Evolutionary conservation across 2,329 filamentous ascomycete genomes (phyloP).

Genomic region (Exophiala bonariae): DNA sequence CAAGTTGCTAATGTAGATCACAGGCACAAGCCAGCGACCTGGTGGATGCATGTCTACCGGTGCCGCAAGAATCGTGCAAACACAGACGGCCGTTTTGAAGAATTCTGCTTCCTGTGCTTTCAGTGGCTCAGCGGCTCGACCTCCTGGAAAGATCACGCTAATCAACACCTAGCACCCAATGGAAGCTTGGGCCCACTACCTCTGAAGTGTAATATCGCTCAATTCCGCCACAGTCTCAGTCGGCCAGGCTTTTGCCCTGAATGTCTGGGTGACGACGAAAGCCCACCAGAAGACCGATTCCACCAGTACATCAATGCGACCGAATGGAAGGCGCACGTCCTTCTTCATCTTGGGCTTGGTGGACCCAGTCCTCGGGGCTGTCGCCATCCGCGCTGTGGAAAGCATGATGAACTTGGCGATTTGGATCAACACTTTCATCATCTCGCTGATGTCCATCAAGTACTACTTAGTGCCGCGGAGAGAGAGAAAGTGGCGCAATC

Average conservation of each 20-base stretch:
- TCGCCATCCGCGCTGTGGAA: conserved; percentile 2
- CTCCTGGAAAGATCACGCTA: not conserved
- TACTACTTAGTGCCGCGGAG: conserved; percentile 2
- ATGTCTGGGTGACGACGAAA: conserved; percentile 2
- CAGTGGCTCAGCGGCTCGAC: not conserved
- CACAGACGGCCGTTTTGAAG: not conserved
- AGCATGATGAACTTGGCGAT: not conserved
- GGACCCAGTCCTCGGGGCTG: not conserved
- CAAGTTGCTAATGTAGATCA: not conserved
- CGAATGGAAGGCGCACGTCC: conserved; percentile 7
- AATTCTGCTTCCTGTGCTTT: conserved; percentile 9
- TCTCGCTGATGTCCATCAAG: conserved; percentile 7
- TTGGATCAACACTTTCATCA: conserved; percentile 1
- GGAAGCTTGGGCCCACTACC: not conserved
- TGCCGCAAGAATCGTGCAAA: conserved; percentile 2
- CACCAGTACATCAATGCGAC: conserved; percentile 4
- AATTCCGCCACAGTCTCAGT: conserved; percentile 4
- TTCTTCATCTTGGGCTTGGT: not conserved
- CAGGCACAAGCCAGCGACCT: not conserved
- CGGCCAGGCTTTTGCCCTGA: conserved; percentile 7
- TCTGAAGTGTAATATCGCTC: conserved; percentile 4
- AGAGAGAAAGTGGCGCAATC: conserved; percentile 1
- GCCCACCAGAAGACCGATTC: not conserved
- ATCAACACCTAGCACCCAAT: not conserved
- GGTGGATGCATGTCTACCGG: not conserved